Evolutionary conservation across 139 green algal genomes (phyloP).

Genomic region (Trebouxia sp.): DNA sequence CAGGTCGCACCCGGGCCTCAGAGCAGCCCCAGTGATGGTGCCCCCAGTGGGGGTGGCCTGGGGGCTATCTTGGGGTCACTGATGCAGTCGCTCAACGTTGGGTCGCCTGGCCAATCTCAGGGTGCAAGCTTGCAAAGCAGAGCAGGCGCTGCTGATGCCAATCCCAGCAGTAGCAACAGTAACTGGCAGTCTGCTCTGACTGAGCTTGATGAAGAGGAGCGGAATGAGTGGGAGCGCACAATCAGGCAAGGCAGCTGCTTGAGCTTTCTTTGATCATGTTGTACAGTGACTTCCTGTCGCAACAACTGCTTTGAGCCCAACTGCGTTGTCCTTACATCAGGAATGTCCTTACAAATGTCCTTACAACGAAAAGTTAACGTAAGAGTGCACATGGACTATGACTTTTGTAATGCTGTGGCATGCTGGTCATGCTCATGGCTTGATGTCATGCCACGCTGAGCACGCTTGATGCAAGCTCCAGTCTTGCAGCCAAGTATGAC

Average conservation of each 20-base stretch:
- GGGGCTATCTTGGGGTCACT: background rate
- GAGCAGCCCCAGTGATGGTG: background rate
- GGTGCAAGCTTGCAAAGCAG: too few species aligned
- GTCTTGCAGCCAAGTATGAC: too few species aligned
- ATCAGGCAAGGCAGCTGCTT: background rate
- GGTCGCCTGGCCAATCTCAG: background rate
- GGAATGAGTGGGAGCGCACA: background rate
- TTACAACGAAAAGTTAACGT: too few species aligned
- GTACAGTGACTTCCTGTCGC: background rate
- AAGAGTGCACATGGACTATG: too few species aligned
- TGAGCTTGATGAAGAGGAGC: conserved; percentile 3
- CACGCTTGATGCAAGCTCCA: too few species aligned
- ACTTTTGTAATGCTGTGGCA: too few species aligned
- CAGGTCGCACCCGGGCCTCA: background rate
- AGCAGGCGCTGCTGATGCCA: background rate
- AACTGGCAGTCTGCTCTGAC: background rate
- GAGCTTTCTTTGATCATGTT: background rate
- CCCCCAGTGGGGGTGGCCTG: background rate
- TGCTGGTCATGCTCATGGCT: too few species aligned
- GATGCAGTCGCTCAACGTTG: background rate
- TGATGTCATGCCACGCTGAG: too few species aligned
- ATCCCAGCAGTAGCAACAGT: background rate
- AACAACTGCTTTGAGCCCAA: background rate
- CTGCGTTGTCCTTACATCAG: too few species aligned
- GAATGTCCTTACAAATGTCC: too few species aligned